phyloP scores from a whole-genome alignment of 208 protist species.

The Crithidia fasciculata region DNA sequence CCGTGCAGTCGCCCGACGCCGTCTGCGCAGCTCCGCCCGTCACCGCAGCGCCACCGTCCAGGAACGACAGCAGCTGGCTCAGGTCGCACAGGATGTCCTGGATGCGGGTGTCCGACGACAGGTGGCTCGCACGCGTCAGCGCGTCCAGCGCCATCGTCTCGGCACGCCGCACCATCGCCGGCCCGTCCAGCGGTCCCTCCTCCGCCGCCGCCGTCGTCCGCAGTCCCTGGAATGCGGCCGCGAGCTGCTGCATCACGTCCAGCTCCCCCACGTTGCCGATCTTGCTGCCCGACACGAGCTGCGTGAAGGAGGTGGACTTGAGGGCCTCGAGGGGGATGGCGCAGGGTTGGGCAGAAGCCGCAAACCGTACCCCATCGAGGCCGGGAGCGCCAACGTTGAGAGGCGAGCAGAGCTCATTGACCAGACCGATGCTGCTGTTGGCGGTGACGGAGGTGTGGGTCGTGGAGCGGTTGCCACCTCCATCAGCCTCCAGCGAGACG shows the following conservation, averaged over 20 bases:
- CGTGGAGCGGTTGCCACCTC: too few relatives aligned
- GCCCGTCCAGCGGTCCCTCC: constrained; percentile 8
- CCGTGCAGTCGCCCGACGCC: constrained; percentile 24
- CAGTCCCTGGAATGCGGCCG: constrained; percentile 22
- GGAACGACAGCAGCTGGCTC: constrained; percentile 27
- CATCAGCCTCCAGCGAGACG: too few relatives aligned
- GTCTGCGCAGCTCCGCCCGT: constrained; percentile 32
- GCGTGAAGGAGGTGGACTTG: background rate
- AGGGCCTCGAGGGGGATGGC: background rate
- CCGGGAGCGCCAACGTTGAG: too few relatives aligned
- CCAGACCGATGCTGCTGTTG: too few relatives aligned
- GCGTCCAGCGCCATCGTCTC: constrained; percentile 24
- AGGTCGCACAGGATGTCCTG: constrained; percentile 40
- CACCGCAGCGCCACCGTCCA: constrained; percentile 31
- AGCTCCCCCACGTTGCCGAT: background rate
- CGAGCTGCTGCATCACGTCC: constrained; percentile 30
- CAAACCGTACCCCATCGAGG: too few relatives aligned
- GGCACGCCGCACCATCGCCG: constrained; percentile 10
- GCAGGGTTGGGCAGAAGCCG: background rate
- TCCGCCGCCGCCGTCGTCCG: background rate
- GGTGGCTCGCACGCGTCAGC: constrained; percentile 14
- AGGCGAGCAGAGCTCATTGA: too few relatives aligned
- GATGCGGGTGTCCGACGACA: constrained; percentile 23
- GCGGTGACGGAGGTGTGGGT: too few relatives aligned
- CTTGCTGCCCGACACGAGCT: background rate